A percentile compares a stretch with the other conserved stretches of the same genome.
phyloP scores from a whole-genome alignment of 345 rosid genomes.

The Cochlearia excelsa region DNA sequence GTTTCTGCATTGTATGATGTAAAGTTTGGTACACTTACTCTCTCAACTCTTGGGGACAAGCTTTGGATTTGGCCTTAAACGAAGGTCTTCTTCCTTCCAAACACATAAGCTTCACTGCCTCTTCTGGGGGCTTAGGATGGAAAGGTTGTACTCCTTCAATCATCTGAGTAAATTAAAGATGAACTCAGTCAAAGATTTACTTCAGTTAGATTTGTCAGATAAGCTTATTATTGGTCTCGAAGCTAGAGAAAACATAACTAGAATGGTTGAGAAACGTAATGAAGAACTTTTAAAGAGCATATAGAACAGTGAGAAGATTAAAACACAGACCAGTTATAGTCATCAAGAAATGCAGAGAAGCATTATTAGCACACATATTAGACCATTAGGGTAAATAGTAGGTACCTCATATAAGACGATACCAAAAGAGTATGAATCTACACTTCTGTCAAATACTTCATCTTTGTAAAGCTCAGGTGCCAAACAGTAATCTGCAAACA shows the following conservation, averaged over 20 bases:
- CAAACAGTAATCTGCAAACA: constrained; percentile 54
- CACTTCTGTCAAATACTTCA: constrained; percentile 69
- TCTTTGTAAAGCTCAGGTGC: constrained; percentile 85
- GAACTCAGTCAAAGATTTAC: constrained; percentile 1
- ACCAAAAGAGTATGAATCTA: constrained; percentile 79
- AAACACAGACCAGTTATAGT: constrained; percentile 10
- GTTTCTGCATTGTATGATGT: constrained; percentile 10
- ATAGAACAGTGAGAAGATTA: constrained; percentile 6
- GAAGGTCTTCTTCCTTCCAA: constrained; percentile 70
- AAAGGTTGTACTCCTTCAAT: constrained; percentile 87
- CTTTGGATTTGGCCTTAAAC: constrained; percentile 64
- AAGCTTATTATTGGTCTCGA: constrained; percentile 3
- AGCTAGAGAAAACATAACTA: constrained; percentile 3
- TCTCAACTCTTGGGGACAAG: constrained; percentile 73
- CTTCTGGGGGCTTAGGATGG: constrained; percentile 69
- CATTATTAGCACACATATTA: constrained; percentile 1
- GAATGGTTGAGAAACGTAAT: constrained; percentile 21
- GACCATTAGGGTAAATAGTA: neutral
- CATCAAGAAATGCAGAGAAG: constrained; percentile 14
- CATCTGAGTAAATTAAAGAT: constrained; percentile 50
- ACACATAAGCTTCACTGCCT: constrained; percentile 70
- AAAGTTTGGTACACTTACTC: constrained; percentile 54
- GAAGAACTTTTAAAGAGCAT: constrained; percentile 6
- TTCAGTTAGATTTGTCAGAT: constrained; percentile 3
- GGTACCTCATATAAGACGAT: constrained; percentile 72